Percentiles rank a stretch among this genome's conserved stretches.
Evolutionary conservation across 2,329 filamentous ascomycete species (phyloP).

Genomic region (Cyphellophora europaea): DNA sequence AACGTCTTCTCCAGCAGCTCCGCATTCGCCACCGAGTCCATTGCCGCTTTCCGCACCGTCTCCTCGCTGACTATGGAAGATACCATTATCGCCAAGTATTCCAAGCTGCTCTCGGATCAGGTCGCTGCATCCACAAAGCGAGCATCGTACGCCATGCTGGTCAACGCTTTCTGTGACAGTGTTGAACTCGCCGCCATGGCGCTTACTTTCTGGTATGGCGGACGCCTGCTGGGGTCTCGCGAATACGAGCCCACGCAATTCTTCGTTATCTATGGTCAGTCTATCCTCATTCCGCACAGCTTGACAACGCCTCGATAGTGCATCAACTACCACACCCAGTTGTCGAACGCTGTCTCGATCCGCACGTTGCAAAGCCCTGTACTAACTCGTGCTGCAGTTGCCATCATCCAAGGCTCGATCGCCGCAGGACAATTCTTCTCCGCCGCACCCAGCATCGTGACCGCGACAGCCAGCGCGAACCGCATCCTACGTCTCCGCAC

Average conservation of each 20-base stretch:
- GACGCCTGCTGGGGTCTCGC: conserved; percentile 43
- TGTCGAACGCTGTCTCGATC: too few species aligned
- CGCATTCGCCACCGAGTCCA: conserved; percentile 65
- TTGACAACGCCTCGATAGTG: too few species aligned
- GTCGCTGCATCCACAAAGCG: conserved; percentile 51
- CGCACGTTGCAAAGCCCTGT: too few species aligned
- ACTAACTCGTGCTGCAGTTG: too few species aligned
- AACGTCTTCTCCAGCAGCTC: conserved; percentile 48
- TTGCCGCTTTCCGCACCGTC: conserved; percentile 65
- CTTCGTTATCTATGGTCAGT: conserved; percentile 52
- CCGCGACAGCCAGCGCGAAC: conserved; percentile 28
- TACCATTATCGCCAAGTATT: conserved; percentile 53
- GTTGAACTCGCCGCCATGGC: conserved; percentile 55
- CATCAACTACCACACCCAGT: too few species aligned
- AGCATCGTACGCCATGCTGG: conserved; percentile 51
- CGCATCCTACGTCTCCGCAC: conserved; percentile 25
- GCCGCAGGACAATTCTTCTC: conserved; percentile 58
- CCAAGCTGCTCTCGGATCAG: conserved; percentile 48
- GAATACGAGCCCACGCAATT: conserved; percentile 42
- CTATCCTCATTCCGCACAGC: too few species aligned
- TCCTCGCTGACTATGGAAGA: conserved; percentile 61
- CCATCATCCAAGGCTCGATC: conserved; percentile 59
- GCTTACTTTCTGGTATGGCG: conserved; percentile 55
- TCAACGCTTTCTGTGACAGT: conserved; percentile 64
- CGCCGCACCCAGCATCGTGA: conserved; percentile 48